Base-by-base conservation (phyloP, 257 asterid species). In the Solanum sparsipilum region DNA sequence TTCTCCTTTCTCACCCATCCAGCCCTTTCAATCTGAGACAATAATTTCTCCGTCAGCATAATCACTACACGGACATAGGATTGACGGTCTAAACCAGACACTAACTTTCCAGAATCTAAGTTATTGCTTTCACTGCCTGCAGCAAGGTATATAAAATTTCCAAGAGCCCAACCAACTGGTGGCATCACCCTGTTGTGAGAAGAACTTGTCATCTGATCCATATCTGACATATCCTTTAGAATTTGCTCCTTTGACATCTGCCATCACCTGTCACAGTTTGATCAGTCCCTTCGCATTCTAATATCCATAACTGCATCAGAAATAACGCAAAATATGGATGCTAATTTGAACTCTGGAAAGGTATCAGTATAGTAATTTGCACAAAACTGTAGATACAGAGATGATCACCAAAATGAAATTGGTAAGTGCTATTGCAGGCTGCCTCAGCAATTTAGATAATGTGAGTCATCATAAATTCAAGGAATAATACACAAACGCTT, bases 181-280 rank as follows among this genome's bases (percentile, higher is more conserved):
- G 99, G 98, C 92, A 96, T 92, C 90, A 41, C 88, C 88, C 89
- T 89, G 88, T 92, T 70, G 70, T 89, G 86, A 36, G 90, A 87
- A 60, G 89, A 41, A 29, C 58, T 75, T 81, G 92, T 89, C 90
- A 88, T 83, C 90, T 88, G 96, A 94, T 94, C 95, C 89, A 91
- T 85, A 88, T 90, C 93, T 74, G 94, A 89, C 71, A 95, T 86
- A 89, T 94, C 93, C 92, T 93, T 91, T 88, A 93, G 90, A 92
- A 94, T 91, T 93, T 91, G 91, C 94, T 95, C 98, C 90, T 90
- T 96, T 60, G 94, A 93, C 86, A 93, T 91, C 99, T 97, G 98
- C 91, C 97, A 95, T 92, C 96, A 97, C 94, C 99, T 96, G 98
- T 93, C 97, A 95, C 90, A 89, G 95, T 94, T 91, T 92, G 94